A percentile compares a stretch with the other conserved stretches of the same genome.
Evolutionary conservation across 2,329 filamentous ascomycete genomes (phyloP).

Genomic region (Monosporascus sp.): DNA sequence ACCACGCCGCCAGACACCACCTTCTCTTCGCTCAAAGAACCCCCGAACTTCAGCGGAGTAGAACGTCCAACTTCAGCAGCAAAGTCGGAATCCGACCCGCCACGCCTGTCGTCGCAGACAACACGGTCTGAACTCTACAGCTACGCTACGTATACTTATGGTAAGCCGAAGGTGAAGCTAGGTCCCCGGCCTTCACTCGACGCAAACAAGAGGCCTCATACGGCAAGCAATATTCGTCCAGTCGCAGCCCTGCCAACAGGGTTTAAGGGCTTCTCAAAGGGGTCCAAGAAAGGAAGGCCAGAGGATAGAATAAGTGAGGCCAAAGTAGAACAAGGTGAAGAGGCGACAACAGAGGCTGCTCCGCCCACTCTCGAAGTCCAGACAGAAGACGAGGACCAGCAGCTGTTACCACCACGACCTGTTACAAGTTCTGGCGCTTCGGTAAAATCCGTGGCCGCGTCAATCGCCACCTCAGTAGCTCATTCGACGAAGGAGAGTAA

Average conservation of each 20-base stretch:
- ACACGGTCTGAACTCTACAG: conserved; percentile 46
- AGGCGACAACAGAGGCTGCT: conserved; percentile 31
- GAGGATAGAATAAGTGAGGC: conserved; percentile 25
- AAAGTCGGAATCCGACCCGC: conserved; percentile 31
- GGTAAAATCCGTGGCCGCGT: conserved; percentile 35
- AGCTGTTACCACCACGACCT: conserved; percentile 32
- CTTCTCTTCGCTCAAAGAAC: conserved; percentile 45
- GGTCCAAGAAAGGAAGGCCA: conserved; percentile 45
- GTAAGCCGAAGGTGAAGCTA: conserved; percentile 81
- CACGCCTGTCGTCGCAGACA: conserved; percentile 48
- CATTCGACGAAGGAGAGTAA: conserved; percentile 35
- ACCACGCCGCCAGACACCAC: conserved; percentile 43
- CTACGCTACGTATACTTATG: conserved; percentile 44
- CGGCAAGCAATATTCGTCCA: conserved; percentile 59
- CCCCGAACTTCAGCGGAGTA: conserved; percentile 46
- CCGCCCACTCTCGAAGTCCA: conserved; percentile 29
- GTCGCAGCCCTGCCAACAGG: conserved; percentile 76
- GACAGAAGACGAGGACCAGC: conserved; percentile 25
- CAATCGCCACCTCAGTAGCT: conserved; percentile 33
- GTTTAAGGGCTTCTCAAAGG: conserved; percentile 64
- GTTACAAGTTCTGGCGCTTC: conserved; percentile 41
- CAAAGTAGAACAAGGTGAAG: conserved; percentile 27
- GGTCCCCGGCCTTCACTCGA: conserved; percentile 78
- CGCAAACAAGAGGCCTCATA: conserved; percentile 55
- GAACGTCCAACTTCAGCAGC: conserved; percentile 40